Evolutionary conservation across 768 basidiomycete species (phyloP).

Genomic region (Tremella mesenterica): DNA sequence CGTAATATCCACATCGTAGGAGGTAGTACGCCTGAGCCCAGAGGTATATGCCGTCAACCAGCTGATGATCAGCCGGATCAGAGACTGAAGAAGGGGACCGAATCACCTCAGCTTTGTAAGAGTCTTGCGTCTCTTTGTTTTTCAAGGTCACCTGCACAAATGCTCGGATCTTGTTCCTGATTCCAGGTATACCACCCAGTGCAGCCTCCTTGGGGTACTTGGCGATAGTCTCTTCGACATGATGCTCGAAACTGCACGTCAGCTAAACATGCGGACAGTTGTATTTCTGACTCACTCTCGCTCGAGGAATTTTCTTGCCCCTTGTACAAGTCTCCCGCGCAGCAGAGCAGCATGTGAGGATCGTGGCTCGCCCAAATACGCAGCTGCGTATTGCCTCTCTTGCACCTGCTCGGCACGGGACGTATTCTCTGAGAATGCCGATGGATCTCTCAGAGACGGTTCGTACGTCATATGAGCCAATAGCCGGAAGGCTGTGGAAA

Average conservation of each 20-base stretch:
- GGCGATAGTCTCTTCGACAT: constrained; percentile 69
- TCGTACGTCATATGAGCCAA: constrained; percentile 44
- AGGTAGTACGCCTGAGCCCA: constrained; percentile 95
- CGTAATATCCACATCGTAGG: constrained; percentile 69
- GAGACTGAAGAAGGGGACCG: background rate
- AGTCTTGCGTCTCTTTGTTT: constrained; percentile 61
- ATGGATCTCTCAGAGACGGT: constrained; percentile 30
- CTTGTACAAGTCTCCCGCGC: constrained; percentile 64
- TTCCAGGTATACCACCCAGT: constrained; percentile 82
- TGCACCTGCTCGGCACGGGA: constrained; percentile 53
- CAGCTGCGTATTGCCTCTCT: constrained; percentile 72
- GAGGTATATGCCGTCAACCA: constrained; percentile 74
- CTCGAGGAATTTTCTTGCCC: constrained; percentile 72
- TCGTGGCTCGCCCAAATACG: constrained; percentile 59
- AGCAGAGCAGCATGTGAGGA: constrained; percentile 59
- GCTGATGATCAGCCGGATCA: constrained; percentile 46
- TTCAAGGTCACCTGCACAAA: constrained; percentile 67
- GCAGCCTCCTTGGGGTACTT: constrained; percentile 72
- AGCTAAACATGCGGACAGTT: background rate
- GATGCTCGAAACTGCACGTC: constrained; percentile 39
- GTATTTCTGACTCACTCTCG: constrained; percentile 52
- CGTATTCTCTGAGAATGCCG: background rate
- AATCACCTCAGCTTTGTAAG: constrained; percentile 73
- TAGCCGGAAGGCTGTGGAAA: constrained; percentile 43
- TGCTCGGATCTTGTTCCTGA: constrained; percentile 79